Evolutionary conservation across 2,329 filamentous ascomycete genomes (phyloP).

Genomic region (Arthrobotrys conoides): DNA sequence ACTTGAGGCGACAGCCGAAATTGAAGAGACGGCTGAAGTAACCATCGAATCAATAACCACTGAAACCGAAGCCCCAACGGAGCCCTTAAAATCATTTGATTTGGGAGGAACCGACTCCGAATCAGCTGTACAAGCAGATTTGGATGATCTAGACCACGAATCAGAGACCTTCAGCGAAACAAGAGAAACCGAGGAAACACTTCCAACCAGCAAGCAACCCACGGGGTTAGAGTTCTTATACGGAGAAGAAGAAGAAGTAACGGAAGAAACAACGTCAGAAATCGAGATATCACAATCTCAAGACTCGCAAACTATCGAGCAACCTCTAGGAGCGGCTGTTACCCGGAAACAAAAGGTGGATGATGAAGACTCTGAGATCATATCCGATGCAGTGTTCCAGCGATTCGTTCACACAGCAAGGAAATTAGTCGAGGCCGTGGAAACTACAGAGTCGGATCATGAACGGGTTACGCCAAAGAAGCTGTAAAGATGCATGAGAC

Average conservation of each 20-base stretch:
- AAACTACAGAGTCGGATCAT: conserved; percentile 23
- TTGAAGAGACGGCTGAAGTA: not conserved
- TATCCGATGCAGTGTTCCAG: conserved; percentile 46
- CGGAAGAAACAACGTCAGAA: not conserved
- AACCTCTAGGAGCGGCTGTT: not conserved
- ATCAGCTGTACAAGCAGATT: not conserved
- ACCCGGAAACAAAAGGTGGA: not conserved
- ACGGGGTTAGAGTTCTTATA: conserved; percentile 13
- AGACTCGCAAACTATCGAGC: not conserved
- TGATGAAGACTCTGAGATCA: conserved; percentile 24
- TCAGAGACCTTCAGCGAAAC: not conserved
- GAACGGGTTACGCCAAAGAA: conserved; percentile 27
- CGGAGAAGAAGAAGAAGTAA: conserved; percentile 17
- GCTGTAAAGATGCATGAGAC: conserved; percentile 7
- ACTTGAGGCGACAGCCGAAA: not conserved
- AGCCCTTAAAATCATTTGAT: not conserved
- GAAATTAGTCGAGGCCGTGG: conserved; percentile 50
- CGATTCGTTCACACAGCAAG: conserved; percentile 43
- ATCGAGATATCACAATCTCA: not conserved
- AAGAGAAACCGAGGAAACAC: not conserved
- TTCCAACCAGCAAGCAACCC: not conserved
- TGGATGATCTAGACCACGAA: not conserved
- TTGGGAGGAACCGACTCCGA: not conserved
- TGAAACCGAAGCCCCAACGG: not conserved
- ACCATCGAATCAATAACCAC: not conserved